These are phyloP conservation scores for Nemania sp. DNA, from an alignment of 2,329 filamentous ascomycete species.

Conservation along the genomic window DNA sequence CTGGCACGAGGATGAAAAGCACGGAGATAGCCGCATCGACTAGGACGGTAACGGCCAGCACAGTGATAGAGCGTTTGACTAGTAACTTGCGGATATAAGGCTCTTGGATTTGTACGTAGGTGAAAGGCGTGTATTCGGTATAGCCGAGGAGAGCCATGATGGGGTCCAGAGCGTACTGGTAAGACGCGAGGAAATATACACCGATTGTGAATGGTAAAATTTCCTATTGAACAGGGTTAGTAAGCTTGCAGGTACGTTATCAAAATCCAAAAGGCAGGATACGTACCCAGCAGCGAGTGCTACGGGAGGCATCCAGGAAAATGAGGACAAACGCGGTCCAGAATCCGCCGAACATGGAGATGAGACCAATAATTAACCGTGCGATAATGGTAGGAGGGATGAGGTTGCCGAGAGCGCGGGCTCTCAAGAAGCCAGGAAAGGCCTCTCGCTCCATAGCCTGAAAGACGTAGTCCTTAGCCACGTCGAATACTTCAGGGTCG, in stretches of 20 bases:
- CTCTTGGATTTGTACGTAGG: slow-evolving; percentile 85
- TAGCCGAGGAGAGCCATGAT: slow-evolving; percentile 84
- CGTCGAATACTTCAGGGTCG: slow-evolving; percentile 95
- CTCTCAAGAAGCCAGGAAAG: slow-evolving; percentile 94
- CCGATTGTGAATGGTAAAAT: slow-evolving; percentile 92
- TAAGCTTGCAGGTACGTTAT: background rate
- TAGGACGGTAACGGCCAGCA: slow-evolving; percentile 73
- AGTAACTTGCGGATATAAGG: slow-evolving; percentile 88
- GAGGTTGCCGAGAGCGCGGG: slow-evolving; percentile 93
- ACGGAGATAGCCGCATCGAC: slow-evolving; percentile 82
- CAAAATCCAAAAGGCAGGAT: no score
- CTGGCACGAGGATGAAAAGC: slow-evolving; percentile 93
- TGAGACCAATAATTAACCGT: slow-evolving; percentile 80
- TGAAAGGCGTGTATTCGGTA: slow-evolving; percentile 96
- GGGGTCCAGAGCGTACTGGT: slow-evolving; percentile 95
- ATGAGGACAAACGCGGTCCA: slow-evolving; percentile 95
- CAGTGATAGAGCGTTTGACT: slow-evolving; percentile 80
- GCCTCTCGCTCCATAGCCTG: slow-evolving; percentile 99
- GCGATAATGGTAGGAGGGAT: slow-evolving; percentile 89
- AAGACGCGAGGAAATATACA: slow-evolving; percentile 84
- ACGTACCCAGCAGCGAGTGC: slow-evolving; percentile 83
- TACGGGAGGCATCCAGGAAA: slow-evolving; percentile 77
- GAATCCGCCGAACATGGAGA: slow-evolving; percentile 87
- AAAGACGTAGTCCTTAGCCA: slow-evolving; percentile 98
- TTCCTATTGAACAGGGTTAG: slow-evolving; percentile 43